Evolutionary conservation across 1,284 basidiomycete genomes (phyloP).

Genomic region (Exobasidium cylindrosporum): DNA sequence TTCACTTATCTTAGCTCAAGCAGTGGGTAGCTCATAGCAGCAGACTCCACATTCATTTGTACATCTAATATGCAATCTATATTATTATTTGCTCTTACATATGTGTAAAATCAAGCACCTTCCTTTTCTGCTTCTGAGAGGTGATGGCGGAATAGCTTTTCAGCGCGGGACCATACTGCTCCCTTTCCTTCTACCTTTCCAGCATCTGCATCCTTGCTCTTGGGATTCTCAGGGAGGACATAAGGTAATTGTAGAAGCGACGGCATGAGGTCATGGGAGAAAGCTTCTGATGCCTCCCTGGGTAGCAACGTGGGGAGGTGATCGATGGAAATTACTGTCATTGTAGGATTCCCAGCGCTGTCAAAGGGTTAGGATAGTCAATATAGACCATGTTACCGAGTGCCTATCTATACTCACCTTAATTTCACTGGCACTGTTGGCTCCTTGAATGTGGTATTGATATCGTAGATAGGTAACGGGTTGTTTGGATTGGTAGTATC

Average conservation of each 20-base stretch:
- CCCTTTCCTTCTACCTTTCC: constrained; percentile 49
- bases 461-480: constrained; percentile 89
- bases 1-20: not conserved
- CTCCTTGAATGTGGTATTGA: constrained; percentile 92
- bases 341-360: constrained; percentile 45
- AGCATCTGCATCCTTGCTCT: constrained; percentile 16
- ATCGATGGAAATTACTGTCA: constrained; percentile 93
- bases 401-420: constrained; percentile 15
- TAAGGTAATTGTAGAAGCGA: constrained; percentile 59
- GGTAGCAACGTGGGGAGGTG: constrained; percentile 94
- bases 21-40: not conserved
- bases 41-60: not conserved
- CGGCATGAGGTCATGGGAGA: constrained; percentile 83
- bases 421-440: constrained; percentile 78
- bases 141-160: constrained; percentile 79
- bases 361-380: no score
- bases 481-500: constrained; percentile 98
- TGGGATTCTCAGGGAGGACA: constrained; percentile 20
- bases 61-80: constrained; percentile 2
- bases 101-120: constrained; percentile 26
- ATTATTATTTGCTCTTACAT: not conserved
- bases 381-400: not conserved
- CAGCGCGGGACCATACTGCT: constrained; percentile 82
- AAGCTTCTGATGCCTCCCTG: constrained; percentile 93
- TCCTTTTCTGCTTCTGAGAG: constrained; percentile 58